Evolutionary conservation across 2,329 filamentous ascomycete genomes (phyloP), one percentile per base, ranked within the genome.

Genomic region (Neophaeococcomyces mojaviensis): DNA sequence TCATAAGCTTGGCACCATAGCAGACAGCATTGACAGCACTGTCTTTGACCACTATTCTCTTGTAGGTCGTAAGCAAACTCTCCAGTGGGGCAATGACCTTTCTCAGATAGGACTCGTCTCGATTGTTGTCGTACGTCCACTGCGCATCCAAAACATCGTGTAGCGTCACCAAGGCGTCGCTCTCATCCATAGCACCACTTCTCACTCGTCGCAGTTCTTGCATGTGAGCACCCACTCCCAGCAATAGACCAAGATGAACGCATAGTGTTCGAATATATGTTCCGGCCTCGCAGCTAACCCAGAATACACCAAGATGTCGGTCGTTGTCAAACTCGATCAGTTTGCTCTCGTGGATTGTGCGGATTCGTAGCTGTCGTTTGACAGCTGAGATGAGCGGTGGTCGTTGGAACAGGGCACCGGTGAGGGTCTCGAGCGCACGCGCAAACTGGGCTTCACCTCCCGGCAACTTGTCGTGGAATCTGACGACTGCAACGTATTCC

Each of bases 191-290:
- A 50, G 90, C 89, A 72, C 90, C 90, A 69, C 82, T 88, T 64
- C 90, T 80, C 42, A 97, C 90, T 78, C 90, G 83, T 59, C 90
- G 81, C 58, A 97, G 82, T 74, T 97, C 90, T 74, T 97, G 90
- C 90, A 97, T 97, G 73, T 97, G 88, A 44, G 87, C 92, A 58
- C 90, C 90, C 48, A 95, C 88, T 64, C 90, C 81, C 26, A 84
- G 70, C 49, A 84, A 62, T 49, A 84, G 70, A 68, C 87, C 86
- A 58, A 98, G 69, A 71, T 97, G 92, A 35, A 97, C 90, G 70
- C 92, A 97, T 39, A 98, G 82, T 31, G 92, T 98, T 75, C 92
- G 86, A 66, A 98, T 97, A 69, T 98, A 98, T 54, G 92, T 98
- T 66, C 92, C 92, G 48, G 88, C 92, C 72, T 98, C 92, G 70